These are phyloP conservation scores for Aspergillus puulaauensis DNA, from an alignment of 2,329 filamentous ascomycete genomes.

Conservation along the genomic window DNA sequence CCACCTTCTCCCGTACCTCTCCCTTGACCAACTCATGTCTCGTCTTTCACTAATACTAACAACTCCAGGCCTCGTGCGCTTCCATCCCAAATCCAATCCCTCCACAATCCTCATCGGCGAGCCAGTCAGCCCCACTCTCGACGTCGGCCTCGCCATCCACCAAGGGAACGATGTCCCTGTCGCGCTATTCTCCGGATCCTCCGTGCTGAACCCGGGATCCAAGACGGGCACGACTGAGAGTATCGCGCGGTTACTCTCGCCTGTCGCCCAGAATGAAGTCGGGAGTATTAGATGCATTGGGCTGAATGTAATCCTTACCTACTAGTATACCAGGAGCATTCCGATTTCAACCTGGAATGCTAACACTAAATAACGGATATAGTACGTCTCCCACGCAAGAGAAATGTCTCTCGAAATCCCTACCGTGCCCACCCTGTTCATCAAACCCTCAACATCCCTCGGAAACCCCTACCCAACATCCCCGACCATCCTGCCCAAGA, in stretches of 20 bases:
- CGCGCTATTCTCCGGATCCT: slow-evolving; percentile 58
- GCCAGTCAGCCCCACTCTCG: slow-evolving; percentile 52
- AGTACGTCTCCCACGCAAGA: slow-evolving; percentile 52
- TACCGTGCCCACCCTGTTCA: slow-evolving; percentile 56
- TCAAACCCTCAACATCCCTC: slow-evolving; percentile 57
- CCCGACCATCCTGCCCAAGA: slow-evolving; percentile 52
- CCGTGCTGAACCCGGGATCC: slow-evolving; percentile 56
- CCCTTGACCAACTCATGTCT: not conserved
- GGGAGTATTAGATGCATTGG: slow-evolving; percentile 61
- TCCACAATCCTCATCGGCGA: slow-evolving; percentile 56
- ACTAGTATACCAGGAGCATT: too few species aligned
- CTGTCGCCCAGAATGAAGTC: slow-evolving; percentile 49
- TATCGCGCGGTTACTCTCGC: slow-evolving; percentile 50
- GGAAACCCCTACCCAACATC: slow-evolving; percentile 54
- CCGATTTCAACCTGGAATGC: slow-evolving; percentile 2
- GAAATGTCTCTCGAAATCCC: slow-evolving; percentile 56
- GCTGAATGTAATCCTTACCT: slow-evolving; percentile 45
- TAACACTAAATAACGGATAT: not conserved
- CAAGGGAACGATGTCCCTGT: slow-evolving; percentile 58
- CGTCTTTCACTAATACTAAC: not conserved
- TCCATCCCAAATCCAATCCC: slow-evolving; percentile 53
- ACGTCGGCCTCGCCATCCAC: slow-evolving; percentile 59
- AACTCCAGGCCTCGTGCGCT: slow-evolving; percentile 58
- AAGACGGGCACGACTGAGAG: slow-evolving; percentile 45
- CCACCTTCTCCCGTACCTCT: slow-evolving; percentile 36